These are phyloP conservation scores for Talaromyces wortmannii DNA, from an alignment of 495 filamentous ascomycete genomes.

Conservation along the genomic window DNA sequence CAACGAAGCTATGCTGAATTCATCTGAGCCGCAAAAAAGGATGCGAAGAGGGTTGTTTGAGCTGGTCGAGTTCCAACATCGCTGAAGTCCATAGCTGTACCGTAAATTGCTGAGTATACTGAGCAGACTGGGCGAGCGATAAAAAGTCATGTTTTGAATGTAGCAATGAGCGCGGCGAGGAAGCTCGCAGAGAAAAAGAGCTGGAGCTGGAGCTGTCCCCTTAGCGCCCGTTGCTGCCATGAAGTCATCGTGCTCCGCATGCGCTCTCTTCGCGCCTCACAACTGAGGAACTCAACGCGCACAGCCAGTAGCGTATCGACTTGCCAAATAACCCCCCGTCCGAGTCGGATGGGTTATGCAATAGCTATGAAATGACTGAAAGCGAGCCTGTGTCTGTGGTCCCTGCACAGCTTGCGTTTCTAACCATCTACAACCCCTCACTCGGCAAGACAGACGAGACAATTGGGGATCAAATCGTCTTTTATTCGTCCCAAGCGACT, in stretches of 20 bases:
- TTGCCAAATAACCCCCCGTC: not conserved
- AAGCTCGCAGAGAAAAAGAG: not conserved
- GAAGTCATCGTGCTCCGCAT: not conserved
- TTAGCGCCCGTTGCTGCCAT: not conserved
- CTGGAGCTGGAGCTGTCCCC: not conserved
- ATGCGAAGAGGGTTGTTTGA: slow-evolving; percentile 67
- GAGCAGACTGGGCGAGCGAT: not conserved
- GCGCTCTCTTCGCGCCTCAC: not conserved
- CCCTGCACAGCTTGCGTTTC: slow-evolving; percentile 80
- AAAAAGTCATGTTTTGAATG: not conserved
- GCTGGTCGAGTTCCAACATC: slow-evolving; percentile 15
- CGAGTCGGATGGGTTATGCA: not conserved
- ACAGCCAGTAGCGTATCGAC: not conserved
- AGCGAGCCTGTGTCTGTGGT: slow-evolving; percentile 36
- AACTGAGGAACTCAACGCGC: not conserved
- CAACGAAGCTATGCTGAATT: slow-evolving; percentile 80
- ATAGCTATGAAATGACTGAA: slow-evolving; percentile 33
- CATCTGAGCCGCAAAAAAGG: slow-evolving; percentile 91
- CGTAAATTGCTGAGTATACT: not conserved
- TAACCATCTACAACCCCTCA: slow-evolving; percentile 90
- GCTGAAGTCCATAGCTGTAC: not conserved
- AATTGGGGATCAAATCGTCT: slow-evolving; percentile 83
- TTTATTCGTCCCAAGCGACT: slow-evolving; percentile 57
- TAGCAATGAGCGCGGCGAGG: not conserved
- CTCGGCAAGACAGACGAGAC: slow-evolving; percentile 86